phyloP scores from a whole-genome alignment of 371 early-diverging fungal species.

The Circinella minor region DNA sequence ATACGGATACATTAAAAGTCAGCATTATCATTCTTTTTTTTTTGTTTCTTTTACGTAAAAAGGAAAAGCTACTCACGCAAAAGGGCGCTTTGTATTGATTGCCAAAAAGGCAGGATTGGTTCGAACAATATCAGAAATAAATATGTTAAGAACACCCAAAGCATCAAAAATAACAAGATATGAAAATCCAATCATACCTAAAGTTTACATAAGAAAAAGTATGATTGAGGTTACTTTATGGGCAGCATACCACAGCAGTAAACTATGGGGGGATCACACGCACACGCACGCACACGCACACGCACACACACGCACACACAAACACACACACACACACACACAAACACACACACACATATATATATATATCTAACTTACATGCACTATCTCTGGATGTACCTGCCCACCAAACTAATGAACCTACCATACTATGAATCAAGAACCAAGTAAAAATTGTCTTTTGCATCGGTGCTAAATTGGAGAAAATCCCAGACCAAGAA shows the following conservation, averaged over 20 bases:
- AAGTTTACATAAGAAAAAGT: too few relatives aligned
- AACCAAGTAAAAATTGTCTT: conserved; percentile 70
- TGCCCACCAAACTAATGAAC: conserved; percentile 55
- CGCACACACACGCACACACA: too few relatives aligned
- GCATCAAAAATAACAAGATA: conserved; percentile 70
- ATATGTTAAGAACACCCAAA: conserved; percentile 61
- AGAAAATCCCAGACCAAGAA: conserved; percentile 50
- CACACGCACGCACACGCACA: too few relatives aligned
- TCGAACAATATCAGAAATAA: conserved; percentile 58
- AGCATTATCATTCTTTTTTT: background rate
- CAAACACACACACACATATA: too few relatives aligned
- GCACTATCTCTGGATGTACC: conserved; percentile 57
- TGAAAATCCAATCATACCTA: conserved; percentile 58
- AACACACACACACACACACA: too few relatives aligned
- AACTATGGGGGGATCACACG: too few relatives aligned
- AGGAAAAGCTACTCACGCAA: conserved; percentile 47
- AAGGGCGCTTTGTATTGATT: conserved; percentile 62
- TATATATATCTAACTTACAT: conserved; percentile 33
- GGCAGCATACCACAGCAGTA: too few relatives aligned
- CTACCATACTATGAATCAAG: conserved; percentile 47
- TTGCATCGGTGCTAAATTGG: conserved; percentile 53
- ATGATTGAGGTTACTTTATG: too few relatives aligned
- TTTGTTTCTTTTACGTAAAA: background rate
- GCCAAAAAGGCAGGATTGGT: conserved; percentile 48
- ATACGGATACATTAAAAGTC: background rate